Conservation (phyloP, 2,329 filamentous ascomycete genomes). For the Biscogniauxia marginata region DNA sequence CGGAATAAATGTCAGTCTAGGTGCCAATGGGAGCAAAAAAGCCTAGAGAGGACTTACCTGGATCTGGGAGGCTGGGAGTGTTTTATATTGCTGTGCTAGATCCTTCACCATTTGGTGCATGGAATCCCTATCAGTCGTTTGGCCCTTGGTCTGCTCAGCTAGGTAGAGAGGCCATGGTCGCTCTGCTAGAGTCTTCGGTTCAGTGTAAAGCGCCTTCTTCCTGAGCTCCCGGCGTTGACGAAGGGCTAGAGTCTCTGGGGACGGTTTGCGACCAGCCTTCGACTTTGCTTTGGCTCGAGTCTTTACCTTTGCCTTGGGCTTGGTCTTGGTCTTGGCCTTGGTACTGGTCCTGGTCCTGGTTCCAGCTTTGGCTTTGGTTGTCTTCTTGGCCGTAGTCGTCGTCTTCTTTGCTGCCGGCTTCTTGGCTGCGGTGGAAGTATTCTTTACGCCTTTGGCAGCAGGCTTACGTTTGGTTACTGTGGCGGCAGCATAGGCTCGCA, state of each 20-base stretch:
- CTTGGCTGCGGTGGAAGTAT: slow-evolving; percentile 15
- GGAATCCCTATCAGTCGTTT: neutral
- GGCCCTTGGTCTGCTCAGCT: slow-evolving; percentile 29
- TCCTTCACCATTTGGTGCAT: slow-evolving; percentile 23
- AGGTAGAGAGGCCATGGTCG: slow-evolving; percentile 41
- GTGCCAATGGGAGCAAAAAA: neutral
- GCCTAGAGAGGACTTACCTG: slow-evolving; percentile 39
- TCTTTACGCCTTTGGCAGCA: slow-evolving; percentile 21
- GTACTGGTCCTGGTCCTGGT: slow-evolving; percentile 1
- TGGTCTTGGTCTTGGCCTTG: slow-evolving; percentile 18
- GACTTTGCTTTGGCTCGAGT: slow-evolving; percentile 28
- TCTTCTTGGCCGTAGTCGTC: slow-evolving; percentile 16
- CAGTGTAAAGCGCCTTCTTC: slow-evolving; percentile 40
- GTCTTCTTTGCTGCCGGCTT: slow-evolving; percentile 10
- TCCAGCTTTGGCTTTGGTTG: slow-evolving; percentile 1
- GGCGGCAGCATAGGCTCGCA: slow-evolving; percentile 18
- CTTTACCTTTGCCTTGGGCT: slow-evolving; percentile 5
- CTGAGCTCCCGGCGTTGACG: slow-evolving; percentile 32
- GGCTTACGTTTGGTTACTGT: slow-evolving; percentile 20
- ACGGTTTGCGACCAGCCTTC: slow-evolving; percentile 28
- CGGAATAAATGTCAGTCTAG: slow-evolving; percentile 9
- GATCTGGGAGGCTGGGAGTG: slow-evolving; percentile 39
- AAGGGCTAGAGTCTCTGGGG: slow-evolving; percentile 39
- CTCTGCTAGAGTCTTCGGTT: slow-evolving; percentile 35
- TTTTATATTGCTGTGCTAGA: slow-evolving; percentile 37